Conservation (phyloP, 345 rosid genomes). For the Nasturtium officinale region DNA sequence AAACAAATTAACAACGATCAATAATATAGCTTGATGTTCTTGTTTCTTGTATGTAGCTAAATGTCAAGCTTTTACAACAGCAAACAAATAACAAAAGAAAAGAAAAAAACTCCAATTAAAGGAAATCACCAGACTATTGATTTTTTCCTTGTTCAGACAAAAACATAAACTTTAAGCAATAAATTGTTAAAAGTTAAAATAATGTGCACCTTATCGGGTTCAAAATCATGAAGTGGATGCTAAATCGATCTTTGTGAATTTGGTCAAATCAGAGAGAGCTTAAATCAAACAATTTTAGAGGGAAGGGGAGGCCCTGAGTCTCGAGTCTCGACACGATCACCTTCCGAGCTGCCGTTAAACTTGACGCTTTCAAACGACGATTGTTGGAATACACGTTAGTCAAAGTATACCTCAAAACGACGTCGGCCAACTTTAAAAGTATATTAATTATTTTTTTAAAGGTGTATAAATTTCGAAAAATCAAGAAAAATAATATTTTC, state of each 20-base stretch:
- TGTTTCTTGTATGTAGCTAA: neutral
- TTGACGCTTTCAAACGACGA: constrained; percentile 28
- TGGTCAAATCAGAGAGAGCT: constrained; percentile 17
- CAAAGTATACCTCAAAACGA: neutral
- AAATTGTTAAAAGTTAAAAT: neutral
- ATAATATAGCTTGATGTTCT: neutral
- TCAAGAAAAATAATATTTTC: neutral
- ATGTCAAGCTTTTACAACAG: neutral
- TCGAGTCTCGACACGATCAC: constrained; percentile 16
- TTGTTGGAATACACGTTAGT: constrained; percentile 5
- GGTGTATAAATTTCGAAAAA: neutral
- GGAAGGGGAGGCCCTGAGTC: constrained; percentile 2
- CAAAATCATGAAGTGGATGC: neutral
- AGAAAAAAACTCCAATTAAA: neutral
- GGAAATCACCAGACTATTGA: neutral
- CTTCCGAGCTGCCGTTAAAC: constrained; percentile 30
- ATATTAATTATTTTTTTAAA: neutral
- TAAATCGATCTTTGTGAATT: constrained; percentile 4
- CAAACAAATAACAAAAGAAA: neutral
- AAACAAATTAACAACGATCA: constrained; percentile 1
- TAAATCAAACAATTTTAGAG: constrained; percentile 1
- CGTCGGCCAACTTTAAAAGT: neutral
- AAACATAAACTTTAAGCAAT: neutral
- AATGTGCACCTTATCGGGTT: neutral
- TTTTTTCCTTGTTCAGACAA: neutral